Evolutionary conservation across 2,329 filamentous ascomycete genomes (phyloP), one percentile per base, ranked within the genome.

Genomic region (Tolypocladium amazonense): DNA sequence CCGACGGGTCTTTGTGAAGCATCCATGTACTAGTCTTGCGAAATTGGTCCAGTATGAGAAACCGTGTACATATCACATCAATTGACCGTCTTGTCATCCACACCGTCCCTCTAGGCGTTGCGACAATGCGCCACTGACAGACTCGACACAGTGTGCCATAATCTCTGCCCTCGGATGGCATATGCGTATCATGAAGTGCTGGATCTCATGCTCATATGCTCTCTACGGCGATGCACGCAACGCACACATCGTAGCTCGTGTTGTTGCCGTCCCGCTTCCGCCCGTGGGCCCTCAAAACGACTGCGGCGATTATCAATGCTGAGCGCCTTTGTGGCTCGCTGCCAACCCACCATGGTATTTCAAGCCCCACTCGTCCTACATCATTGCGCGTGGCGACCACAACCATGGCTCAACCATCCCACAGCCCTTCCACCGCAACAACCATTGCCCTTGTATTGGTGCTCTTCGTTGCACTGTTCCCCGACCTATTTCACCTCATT

Each of bases 401-500:
- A 64, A 65, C n/a, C 72, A 77, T 77, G 75, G 73, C 73, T 75
- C 76, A 66, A 66, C 65, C 67, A 41, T 25, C 55, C 67, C 66
- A 70, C 65, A 67, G 72, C 66, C 69, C 68, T 61, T 73, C 66
- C 64, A 70, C 68, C 62, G 72, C 67, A 62, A 76, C 72, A 52
- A 81, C 77, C 8, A 65, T 81, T 35, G 66, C 78, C 52, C 71
- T 85, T 11, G 65, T 80, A 58, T 58, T 77, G n/a, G 59, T 83
- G 14, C 73, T 85, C 41, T 68, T 83, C 18, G 41, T 83, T 52
- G 70, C 76, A 35, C 73, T 85, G 61, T 85, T 84, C 65, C 82
- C 83, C 0, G 68, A 70, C 0, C 61, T 78, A 30, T 85, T 85
- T 62, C 80, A 85, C 68, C 72, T 73, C 63, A 62, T 84, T 62